Conservation (phyloP, 1,284 basidiomycete species). For the Ustilago cynodontis region DNA sequence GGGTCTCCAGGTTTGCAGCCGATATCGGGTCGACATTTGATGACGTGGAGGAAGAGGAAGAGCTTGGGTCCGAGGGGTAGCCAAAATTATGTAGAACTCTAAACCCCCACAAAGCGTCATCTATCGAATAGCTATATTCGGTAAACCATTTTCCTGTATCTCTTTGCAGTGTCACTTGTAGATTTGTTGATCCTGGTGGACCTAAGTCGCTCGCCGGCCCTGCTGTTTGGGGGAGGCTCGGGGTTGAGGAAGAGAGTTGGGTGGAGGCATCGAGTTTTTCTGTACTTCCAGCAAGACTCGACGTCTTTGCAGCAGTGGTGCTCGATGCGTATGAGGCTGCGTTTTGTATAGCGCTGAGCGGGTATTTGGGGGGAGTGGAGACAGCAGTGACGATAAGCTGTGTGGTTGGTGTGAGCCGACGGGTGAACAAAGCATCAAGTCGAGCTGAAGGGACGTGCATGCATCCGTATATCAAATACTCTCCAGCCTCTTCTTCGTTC, state of each 20-base stretch:
- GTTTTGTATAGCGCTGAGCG: constrained; percentile 43
- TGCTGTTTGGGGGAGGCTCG: not conserved
- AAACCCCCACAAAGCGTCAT: constrained; percentile 91
- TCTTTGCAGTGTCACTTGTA: constrained; percentile 90
- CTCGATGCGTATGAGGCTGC: constrained; percentile 5
- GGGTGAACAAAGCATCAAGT: constrained; percentile 89
- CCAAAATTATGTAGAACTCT: constrained; percentile 93
- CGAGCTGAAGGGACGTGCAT: constrained; percentile 89
- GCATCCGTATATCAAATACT: constrained; percentile 91
- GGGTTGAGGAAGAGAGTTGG: constrained; percentile 3
- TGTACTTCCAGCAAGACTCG: not conserved
- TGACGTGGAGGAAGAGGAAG: not conserved
- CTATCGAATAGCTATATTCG: constrained; percentile 93
- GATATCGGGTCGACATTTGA: no score
- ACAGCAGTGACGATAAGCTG: constrained; percentile 69
- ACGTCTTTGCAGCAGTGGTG: not conserved
- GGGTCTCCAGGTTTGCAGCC: no score
- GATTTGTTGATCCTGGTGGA: constrained; percentile 64
- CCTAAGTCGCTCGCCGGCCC: constrained; percentile 23
- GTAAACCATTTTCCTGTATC: constrained; percentile 92
- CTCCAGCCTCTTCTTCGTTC: constrained; percentile 72
- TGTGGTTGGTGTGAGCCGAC: constrained; percentile 75
- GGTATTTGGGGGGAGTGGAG: constrained; percentile 62
- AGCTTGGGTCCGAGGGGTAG: not conserved
- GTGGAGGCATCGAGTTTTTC: constrained; percentile 20